phyloP scores from a whole-genome alignment of 225 moss, liverwort and hornwort genomes.

The Bryum argenteum region DNA sequence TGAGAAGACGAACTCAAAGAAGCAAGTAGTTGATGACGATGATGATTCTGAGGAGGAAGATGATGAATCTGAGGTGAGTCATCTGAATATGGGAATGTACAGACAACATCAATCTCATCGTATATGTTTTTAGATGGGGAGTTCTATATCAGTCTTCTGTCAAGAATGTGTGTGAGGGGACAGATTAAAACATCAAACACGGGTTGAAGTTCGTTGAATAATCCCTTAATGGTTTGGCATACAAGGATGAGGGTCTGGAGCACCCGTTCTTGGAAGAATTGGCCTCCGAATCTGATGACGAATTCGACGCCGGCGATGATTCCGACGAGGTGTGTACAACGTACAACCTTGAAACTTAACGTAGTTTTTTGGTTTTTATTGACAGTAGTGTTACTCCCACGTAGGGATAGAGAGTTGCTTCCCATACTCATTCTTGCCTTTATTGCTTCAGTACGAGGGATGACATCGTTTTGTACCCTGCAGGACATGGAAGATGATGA shows the following conservation, averaged over 20 bases:
- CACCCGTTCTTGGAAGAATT: constrained; percentile 40
- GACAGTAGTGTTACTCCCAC: not conserved
- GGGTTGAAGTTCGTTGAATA: constrained; percentile 14
- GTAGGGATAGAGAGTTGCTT: not conserved
- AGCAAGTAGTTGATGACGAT: constrained; percentile 6
- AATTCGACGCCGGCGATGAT: constrained; percentile 43
- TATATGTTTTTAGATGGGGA: not conserved
- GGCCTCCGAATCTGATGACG: constrained; percentile 49
- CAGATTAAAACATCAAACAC: not conserved
- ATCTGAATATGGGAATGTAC: not conserved
- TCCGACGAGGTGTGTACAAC: constrained; percentile 44
- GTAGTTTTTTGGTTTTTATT: not conserved
- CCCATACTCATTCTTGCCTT: not conserved
- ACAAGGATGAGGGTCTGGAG: constrained; percentile 27
- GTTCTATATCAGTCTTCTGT: not conserved
- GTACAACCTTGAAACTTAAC: not conserved
- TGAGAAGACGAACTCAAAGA: constrained; percentile 22
- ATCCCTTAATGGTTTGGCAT: constrained; percentile 29
- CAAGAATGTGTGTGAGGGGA: not conserved
- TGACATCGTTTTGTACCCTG: not conserved
- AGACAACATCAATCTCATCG: not conserved
- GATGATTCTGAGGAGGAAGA: constrained; percentile 44
- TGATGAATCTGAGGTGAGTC: constrained; percentile 38
- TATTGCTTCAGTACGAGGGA: not conserved
- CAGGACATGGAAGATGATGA: constrained; percentile 31